These are phyloP conservation scores for Phytophthora agathidicida DNA, from an alignment of 352 stramenopile genomes.

Conservation along the genomic window DNA sequence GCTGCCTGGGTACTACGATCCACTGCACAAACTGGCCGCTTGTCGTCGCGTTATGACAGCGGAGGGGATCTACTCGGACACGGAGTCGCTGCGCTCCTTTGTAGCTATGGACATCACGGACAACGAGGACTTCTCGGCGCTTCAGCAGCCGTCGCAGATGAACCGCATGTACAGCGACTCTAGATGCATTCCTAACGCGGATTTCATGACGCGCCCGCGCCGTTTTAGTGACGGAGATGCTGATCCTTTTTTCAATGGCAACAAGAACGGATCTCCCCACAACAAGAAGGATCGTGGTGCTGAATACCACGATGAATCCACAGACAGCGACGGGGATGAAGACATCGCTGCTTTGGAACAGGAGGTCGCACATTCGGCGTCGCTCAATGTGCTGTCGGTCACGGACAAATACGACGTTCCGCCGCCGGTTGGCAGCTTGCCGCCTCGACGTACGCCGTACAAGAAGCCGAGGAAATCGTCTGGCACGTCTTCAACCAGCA, in stretches of 20 bases:
- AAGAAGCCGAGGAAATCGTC: constrained; percentile 65
- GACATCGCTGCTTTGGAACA: constrained; percentile 29
- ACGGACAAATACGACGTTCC: constrained; percentile 46
- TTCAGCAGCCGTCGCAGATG: constrained; percentile 64
- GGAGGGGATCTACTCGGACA: constrained; percentile 72
- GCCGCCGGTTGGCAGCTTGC: constrained; percentile 27
- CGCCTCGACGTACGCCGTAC: constrained; percentile 33
- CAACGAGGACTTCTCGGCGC: constrained; percentile 53
- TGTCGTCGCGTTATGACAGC: constrained; percentile 64
- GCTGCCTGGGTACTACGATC: constrained; percentile 87
- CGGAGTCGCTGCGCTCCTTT: constrained; percentile 78
- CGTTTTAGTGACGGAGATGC: constrained; percentile 86
- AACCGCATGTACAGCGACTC: constrained; percentile 81
- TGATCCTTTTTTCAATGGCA: constrained; percentile 66
- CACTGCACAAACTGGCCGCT: constrained; percentile 77
- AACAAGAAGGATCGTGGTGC: constrained; percentile 28
- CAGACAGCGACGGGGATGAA: constrained; percentile 34
- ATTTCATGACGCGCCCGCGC: constrained; percentile 54
- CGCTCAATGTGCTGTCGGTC: constrained; percentile 32
- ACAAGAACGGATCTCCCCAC: constrained; percentile 30
- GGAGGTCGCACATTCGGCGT: constrained; percentile 23
- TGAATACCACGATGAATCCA: constrained; percentile 39
- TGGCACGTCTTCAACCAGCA: constrained; percentile 44
- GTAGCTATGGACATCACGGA: constrained; percentile 80
- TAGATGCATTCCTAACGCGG: constrained; percentile 43